Percentiles rank a stretch among this genome's conserved stretches.
These are phyloP conservation scores for Hypoxylon trugodes DNA, from an alignment of 495 filamentous ascomycete species.

Conservation along the genomic window DNA sequence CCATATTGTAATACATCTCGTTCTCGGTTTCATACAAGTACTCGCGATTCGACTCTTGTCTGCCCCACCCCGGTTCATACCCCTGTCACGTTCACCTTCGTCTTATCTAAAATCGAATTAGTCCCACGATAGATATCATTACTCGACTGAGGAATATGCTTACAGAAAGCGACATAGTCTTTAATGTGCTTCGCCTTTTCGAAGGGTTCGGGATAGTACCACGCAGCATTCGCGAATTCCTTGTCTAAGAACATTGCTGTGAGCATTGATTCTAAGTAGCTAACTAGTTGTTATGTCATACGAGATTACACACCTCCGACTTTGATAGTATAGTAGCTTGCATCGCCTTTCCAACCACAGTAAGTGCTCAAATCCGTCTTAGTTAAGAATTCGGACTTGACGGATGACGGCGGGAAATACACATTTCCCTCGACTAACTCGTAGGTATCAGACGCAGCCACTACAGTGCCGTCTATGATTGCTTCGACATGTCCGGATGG, in stretches of 20 bases:
- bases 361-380: slow-evolving; percentile 51
- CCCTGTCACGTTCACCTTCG: slow-evolving; percentile 50
- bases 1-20: too few relatives aligned
- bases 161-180: slow-evolving; percentile 73
- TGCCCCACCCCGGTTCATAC: not conserved
- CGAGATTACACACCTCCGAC: slow-evolving; percentile 57
- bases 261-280: not conserved
- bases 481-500: slow-evolving; percentile 61
- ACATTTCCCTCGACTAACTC: slow-evolving; percentile 77
- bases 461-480: slow-evolving; percentile 62
- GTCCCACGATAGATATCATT: not conserved
- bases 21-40: not conserved
- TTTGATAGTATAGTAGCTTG: slow-evolving; percentile 71
- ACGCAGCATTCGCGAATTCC: slow-evolving; percentile 68
- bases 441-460: slow-evolving; percentile 69
- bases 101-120: slow-evolving; percentile 48
- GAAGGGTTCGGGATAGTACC: slow-evolving; percentile 71
- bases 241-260: slow-evolving; percentile 47
- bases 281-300: not conserved
- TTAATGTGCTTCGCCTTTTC: slow-evolving; percentile 66
- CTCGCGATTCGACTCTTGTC: not conserved
- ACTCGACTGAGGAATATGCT: slow-evolving; percentile 41
- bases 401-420: slow-evolving; percentile 65
- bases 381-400: slow-evolving; percentile 52
- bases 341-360: slow-evolving; percentile 77